These are phyloP conservation scores for Diatrype stigma DNA, from an alignment of 2,329 filamentous ascomycete species.

Conservation along the genomic window DNA sequence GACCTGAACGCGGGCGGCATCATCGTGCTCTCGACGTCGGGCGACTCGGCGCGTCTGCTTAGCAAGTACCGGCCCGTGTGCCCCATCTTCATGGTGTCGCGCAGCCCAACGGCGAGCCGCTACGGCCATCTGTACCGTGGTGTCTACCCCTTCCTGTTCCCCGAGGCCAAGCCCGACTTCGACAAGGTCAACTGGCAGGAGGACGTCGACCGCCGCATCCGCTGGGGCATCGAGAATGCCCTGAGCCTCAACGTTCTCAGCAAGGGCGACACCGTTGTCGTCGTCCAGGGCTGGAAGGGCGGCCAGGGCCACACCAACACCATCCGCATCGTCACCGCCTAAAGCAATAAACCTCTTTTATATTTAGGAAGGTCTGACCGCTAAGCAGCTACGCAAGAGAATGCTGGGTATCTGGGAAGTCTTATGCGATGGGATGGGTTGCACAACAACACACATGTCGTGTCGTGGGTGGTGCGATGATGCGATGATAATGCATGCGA, in stretches of 20 bases:
- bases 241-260: constrained; percentile 74
- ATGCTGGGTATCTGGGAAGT: no score
- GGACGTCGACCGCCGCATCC: constrained; percentile 95
- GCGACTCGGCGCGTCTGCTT: constrained; percentile 87
- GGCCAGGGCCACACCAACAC: constrained; percentile 93
- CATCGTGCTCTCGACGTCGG: constrained; percentile 91
- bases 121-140: constrained; percentile 96
- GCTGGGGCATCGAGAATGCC: constrained; percentile 89
- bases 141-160: constrained; percentile 96
- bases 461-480: no score
- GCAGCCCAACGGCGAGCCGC: constrained; percentile 76
- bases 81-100: constrained; percentile 98
- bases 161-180: constrained; percentile 92
- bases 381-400: no score
- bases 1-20: constrained; percentile 97
- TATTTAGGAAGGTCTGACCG: no score
- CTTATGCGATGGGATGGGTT: no score
- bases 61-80: constrained; percentile 99
- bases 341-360: no score
- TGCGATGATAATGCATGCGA: no score
- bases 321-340: constrained; percentile 50
- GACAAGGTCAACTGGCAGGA: constrained; percentile 93
- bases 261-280: constrained; percentile 71
- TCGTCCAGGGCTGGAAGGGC: constrained; percentile 87
- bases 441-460: no score